Conservation (phyloP, 495 filamentous ascomycete genomes). For the Lophiostoma macrostomum region DNA sequence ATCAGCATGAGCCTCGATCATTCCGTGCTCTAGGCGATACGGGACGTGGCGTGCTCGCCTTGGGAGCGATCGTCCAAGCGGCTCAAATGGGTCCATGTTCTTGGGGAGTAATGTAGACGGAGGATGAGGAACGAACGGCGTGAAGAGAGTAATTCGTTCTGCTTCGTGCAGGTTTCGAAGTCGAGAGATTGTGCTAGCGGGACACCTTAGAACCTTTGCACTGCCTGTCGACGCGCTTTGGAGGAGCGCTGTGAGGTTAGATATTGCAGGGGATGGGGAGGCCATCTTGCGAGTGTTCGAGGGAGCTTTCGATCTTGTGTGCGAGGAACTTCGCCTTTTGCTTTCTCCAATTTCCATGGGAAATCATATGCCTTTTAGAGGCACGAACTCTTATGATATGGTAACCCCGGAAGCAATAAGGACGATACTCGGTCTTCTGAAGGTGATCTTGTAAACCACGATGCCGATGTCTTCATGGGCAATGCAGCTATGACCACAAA, state of each 20-base stretch:
- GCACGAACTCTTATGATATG: too few species aligned
- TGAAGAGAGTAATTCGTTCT: slow-evolving; percentile 33
- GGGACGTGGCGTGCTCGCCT: slow-evolving; percentile 41
- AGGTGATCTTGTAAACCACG: not conserved
- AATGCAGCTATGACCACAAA: slow-evolving; percentile 5
- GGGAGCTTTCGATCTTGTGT: slow-evolving; percentile 9
- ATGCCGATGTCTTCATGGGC: not conserved
- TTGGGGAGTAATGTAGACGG: slow-evolving; percentile 6
- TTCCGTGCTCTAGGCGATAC: slow-evolving; percentile 38
- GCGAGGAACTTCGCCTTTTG: slow-evolving; percentile 12
- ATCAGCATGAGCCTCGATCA: slow-evolving; percentile 37
- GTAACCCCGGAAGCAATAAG: too few species aligned
- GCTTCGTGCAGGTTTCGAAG: slow-evolving; percentile 25
- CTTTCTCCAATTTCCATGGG: slow-evolving; percentile 24
- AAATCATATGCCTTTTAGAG: slow-evolving; percentile 1
- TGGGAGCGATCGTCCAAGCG: slow-evolving; percentile 39
- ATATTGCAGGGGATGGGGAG: slow-evolving; percentile 6
- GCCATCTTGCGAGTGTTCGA: slow-evolving; percentile 17
- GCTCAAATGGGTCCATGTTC: slow-evolving; percentile 44
- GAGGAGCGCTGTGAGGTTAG: slow-evolving; percentile 15
- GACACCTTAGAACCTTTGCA: slow-evolving; percentile 19
- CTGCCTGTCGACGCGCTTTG: slow-evolving; percentile 12
- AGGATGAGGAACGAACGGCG: slow-evolving; percentile 33
- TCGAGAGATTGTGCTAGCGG: slow-evolving; percentile 9
- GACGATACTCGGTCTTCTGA: too few species aligned